Evolutionary conservation across 352 stramenopile species (phyloP).

Genomic region (Pythium aristosporum): DNA sequence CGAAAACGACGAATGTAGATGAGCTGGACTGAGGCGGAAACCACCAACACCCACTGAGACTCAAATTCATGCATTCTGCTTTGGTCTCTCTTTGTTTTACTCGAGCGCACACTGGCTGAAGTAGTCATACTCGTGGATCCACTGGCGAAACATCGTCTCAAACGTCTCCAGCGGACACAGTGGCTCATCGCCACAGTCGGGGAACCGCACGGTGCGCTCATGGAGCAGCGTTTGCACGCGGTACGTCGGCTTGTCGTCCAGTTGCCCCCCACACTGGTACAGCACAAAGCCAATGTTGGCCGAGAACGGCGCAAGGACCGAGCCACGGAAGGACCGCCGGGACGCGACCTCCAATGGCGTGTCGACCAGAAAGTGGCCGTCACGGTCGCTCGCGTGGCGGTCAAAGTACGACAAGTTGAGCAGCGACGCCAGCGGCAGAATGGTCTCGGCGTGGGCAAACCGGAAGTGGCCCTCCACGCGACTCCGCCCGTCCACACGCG

Average conservation of each 20-base stretch:
- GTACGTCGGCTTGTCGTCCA: conserved; percentile 18
- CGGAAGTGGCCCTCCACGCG: conserved; percentile 65
- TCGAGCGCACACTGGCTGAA: conserved; percentile 42
- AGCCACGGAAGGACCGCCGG: conserved; percentile 57
- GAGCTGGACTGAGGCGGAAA: conserved; percentile 42
- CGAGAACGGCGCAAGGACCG: conserved; percentile 62
- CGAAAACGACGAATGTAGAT: conserved; percentile 42
- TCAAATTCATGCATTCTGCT: not conserved
- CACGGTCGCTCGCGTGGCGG: conserved; percentile 44
- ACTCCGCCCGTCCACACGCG: conserved; percentile 34
- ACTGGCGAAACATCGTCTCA: conserved; percentile 54
- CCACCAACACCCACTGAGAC: not conserved
- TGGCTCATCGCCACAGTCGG: conserved; percentile 38
- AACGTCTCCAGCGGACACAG: conserved; percentile 61
- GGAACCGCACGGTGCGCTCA: conserved; percentile 57
- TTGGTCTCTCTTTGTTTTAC: not conserved
- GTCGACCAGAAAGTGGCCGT: conserved; percentile 59
- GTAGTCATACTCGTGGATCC: conserved; percentile 76
- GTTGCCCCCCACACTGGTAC: conserved; percentile 46
- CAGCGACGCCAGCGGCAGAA: conserved; percentile 70
- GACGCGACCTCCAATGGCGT: conserved; percentile 51
- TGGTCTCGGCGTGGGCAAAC: conserved; percentile 86
- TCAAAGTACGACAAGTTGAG: conserved; percentile 78
- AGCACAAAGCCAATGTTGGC: conserved; percentile 85
- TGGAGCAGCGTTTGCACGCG: conserved; percentile 66